Percentiles rank a stretch among this genome's conserved stretches.
phyloP scores from a whole-genome alignment of 2,329 filamentous ascomycete genomes.

The Xylariales sp. region DNA sequence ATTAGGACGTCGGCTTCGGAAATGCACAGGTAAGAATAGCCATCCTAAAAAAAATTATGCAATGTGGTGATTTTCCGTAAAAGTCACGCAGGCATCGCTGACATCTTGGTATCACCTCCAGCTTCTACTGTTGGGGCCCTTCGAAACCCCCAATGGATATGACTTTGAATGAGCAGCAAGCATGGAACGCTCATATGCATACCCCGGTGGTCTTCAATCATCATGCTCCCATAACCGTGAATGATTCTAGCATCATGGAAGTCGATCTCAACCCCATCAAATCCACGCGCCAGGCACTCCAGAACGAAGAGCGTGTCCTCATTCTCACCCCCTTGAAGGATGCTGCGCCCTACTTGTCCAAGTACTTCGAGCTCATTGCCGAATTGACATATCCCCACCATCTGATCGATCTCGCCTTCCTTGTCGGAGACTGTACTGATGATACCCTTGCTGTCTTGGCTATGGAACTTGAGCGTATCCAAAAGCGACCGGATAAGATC shows the following conservation, averaged over 20 bases:
- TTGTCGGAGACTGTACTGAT: conserved; percentile 87
- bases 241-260: conserved; percentile 71
- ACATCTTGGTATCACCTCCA: conserved; percentile 32
- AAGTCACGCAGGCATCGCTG: conserved; percentile 8
- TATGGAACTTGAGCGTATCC: conserved; percentile 81
- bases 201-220: conserved; percentile 97
- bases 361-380: conserved; percentile 90
- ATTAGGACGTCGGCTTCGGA: conserved; percentile 76
- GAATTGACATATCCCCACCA: conserved; percentile 92
- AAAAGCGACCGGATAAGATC: conserved; percentile 72
- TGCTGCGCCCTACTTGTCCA: conserved; percentile 73
- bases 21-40: conserved; percentile 73
- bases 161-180: conserved; percentile 82
- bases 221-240: conserved; percentile 81
- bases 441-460: conserved; percentile 86
- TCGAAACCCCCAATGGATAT: conserved; percentile 95
- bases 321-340: conserved; percentile 93
- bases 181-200: conserved; percentile 84
- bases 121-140: conserved; percentile 97
- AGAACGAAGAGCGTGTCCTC: conserved; percentile 82
- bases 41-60: conserved; percentile 9
- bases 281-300: conserved; percentile 72
- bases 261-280: conserved; percentile 81
- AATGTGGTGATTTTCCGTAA: conserved; percentile 1
- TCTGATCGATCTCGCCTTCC: conserved; percentile 90